phyloP scores from a whole-genome alignment of 352 stramenopile species.

The Plasmopara muralis region DNA sequence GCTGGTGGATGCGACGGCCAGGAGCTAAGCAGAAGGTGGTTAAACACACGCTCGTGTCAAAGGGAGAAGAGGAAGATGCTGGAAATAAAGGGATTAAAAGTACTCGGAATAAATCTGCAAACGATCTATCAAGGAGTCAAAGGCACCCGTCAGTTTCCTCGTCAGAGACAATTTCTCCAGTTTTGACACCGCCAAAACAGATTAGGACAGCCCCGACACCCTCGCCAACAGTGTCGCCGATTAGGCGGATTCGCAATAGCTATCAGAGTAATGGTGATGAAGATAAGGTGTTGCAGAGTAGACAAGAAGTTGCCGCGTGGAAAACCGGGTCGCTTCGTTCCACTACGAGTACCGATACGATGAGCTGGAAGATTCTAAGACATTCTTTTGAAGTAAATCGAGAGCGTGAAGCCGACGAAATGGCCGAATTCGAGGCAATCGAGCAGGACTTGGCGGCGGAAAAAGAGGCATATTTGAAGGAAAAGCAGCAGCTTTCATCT shows the following conservation, averaged over 20 bases:
- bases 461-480: conserved; percentile 46
- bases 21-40: conserved; percentile 44
- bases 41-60: conserved; percentile 56
- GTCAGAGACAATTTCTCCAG: conserved; percentile 13
- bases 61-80: conserved; percentile 22
- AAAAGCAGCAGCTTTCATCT: conserved; percentile 16
- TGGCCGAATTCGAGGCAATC: conserved; percentile 74
- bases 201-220: conserved; percentile 2
- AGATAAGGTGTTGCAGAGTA: not conserved
- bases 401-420: conserved; percentile 58
- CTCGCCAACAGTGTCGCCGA: conserved; percentile 16
- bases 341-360: conserved; percentile 41
- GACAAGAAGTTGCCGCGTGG: conserved; percentile 8
- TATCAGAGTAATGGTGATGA: conserved; percentile 2
- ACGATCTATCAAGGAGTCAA: not conserved
- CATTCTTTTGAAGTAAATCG: conserved; percentile 51
- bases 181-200: conserved; percentile 8
- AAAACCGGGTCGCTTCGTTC: conserved; percentile 25
- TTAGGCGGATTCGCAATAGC: conserved; percentile 7
- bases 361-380: conserved; percentile 44
- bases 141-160: too few relatives aligned
- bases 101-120: conserved; percentile 1
- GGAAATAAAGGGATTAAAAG: not conserved
- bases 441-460: conserved; percentile 59
- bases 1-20: conserved; percentile 76